These are phyloP conservation scores for Saturnispora diversa DNA, from an alignment of 805 yeast species.

Conservation along the genomic window DNA sequence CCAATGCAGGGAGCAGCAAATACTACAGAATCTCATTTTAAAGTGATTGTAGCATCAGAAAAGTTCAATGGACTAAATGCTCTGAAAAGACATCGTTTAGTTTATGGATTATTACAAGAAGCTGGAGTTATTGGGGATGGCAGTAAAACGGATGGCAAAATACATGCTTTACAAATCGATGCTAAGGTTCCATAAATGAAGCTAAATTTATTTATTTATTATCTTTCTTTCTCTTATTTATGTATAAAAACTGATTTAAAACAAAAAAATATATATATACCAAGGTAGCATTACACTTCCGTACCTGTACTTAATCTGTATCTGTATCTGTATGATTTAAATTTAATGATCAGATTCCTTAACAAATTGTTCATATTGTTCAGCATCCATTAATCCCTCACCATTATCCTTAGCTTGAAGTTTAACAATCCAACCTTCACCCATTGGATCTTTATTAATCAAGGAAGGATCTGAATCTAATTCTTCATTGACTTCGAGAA, in stretches of 20 bases:
- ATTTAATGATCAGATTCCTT: slow-evolving; percentile 42
- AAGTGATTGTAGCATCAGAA: slow-evolving; percentile 64
- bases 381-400: slow-evolving; percentile 46
- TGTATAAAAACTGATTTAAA: neutral
- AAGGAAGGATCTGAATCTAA: slow-evolving; percentile 67
- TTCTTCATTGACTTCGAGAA: slow-evolving; percentile 59
- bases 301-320: no score
- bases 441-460: slow-evolving; percentile 84
- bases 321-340: no score
- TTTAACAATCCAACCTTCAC: slow-evolving; percentile 89
- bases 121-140: slow-evolving; percentile 46
- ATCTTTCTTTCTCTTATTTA: neutral
- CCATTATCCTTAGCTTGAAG: slow-evolving; percentile 42
- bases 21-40: slow-evolving; percentile 72
- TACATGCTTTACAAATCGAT: slow-evolving; percentile 83
- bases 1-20: slow-evolving; percentile 70
- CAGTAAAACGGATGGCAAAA: slow-evolving; percentile 42
- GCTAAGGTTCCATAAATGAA: slow-evolving; percentile 54
- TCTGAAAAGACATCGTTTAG: slow-evolving; percentile 71
- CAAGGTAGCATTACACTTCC: no score
- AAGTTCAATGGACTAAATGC: slow-evolving; percentile 50
- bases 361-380: slow-evolving; percentile 49
- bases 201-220: neutral
- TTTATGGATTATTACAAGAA: slow-evolving; percentile 52
- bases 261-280: neutral